phyloP scores from a whole-genome alignment of 2,329 filamentous ascomycete genomes.

The Pyrenochaeta sp. region DNA sequence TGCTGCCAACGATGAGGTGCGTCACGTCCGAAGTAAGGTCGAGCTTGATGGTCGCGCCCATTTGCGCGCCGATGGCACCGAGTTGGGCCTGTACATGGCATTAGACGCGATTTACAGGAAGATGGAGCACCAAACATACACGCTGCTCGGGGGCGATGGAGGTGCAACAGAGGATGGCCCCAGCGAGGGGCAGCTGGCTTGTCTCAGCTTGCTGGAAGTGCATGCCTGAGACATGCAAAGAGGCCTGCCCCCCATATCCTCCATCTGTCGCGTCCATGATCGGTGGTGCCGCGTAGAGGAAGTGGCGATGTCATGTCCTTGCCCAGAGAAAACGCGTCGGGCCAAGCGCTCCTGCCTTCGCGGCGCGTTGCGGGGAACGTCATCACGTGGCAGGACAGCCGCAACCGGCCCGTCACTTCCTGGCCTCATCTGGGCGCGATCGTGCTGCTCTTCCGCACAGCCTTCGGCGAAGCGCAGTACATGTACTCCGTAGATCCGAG shows the following conservation, averaged over 20 bases:
- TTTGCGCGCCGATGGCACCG: slow-evolving; percentile 72
- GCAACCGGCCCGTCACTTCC: neutral
- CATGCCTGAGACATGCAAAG: neutral
- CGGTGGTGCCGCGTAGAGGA: slow-evolving; percentile 22
- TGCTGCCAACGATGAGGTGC: slow-evolving; percentile 89
- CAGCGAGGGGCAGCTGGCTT: slow-evolving; percentile 54
- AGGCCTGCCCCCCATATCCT: slow-evolving; percentile 35
- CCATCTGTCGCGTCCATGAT: slow-evolving; percentile 36
- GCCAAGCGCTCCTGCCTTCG: slow-evolving; percentile 10
- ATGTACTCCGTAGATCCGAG: slow-evolving; percentile 5
- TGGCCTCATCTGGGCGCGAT: neutral
- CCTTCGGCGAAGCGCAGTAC: slow-evolving; percentile 4
- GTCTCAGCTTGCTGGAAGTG: slow-evolving; percentile 33
- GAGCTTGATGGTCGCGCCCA: slow-evolving; percentile 87
- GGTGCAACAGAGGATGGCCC: slow-evolving; percentile 86
- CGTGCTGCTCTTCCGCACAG: neutral
- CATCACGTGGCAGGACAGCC: slow-evolving; percentile 15
- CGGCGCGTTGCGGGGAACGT: slow-evolving; percentile 30
- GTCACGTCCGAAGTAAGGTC: slow-evolving; percentile 97
- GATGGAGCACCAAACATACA: slow-evolving; percentile 56
- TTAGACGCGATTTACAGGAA: slow-evolving; percentile 8
- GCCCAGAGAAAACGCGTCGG: slow-evolving; percentile 20
- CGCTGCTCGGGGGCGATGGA: slow-evolving; percentile 81
- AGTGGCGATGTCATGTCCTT: slow-evolving; percentile 26
- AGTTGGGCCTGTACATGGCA: slow-evolving; percentile 59